Percentiles rank a stretch among this genome's conserved stretches.
These are phyloP conservation scores for Colletotrichum trifolii DNA, from an alignment of 2,329 filamentous ascomycete species.

Conservation along the genomic window DNA sequence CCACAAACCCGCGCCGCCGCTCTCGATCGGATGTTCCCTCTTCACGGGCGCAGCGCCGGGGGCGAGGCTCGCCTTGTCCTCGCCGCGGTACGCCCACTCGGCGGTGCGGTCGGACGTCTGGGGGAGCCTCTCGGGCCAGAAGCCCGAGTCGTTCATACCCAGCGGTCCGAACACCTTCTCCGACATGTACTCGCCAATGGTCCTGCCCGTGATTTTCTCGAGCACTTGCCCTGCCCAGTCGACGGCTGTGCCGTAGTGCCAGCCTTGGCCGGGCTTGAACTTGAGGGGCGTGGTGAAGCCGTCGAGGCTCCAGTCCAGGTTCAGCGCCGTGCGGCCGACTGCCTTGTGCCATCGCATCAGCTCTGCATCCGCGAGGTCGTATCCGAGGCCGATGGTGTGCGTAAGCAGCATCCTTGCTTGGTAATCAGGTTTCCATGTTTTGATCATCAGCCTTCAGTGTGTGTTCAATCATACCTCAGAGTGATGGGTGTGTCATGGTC, in stretches of 20 bases:
- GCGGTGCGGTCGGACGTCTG: conserved; percentile 41
- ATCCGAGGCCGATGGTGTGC: conserved; percentile 60
- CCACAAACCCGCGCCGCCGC: conserved; percentile 57
- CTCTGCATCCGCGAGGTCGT: conserved; percentile 54
- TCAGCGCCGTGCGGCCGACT: conserved; percentile 46
- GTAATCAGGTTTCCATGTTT: background rate
- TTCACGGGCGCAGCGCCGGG: conserved; percentile 39
- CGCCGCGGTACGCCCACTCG: conserved; percentile 38
- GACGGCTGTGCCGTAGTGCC: conserved; percentile 58
- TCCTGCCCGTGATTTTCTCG: conserved; percentile 50
- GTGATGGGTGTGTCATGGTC: conserved; percentile 52
- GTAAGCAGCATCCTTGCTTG: conserved; percentile 54
- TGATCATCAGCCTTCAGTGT: no score
- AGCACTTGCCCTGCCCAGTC: conserved; percentile 62
- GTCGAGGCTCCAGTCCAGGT: conserved; percentile 47
- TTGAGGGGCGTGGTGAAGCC: conserved; percentile 55
- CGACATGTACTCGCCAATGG: conserved; percentile 51
- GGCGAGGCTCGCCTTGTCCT: conserved; percentile 38
- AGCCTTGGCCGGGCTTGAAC: conserved; percentile 58
- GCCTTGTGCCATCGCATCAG: conserved; percentile 52
- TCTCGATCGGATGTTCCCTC: conserved; percentile 49
- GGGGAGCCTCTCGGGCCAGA: conserved; percentile 46
- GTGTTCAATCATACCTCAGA: conserved; percentile 43
- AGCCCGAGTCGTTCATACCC: conserved; percentile 50
- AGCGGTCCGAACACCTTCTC: conserved; percentile 50